phyloP scores from a whole-genome alignment of 208 protist species.

The Leishmania gerbilli region DNA sequence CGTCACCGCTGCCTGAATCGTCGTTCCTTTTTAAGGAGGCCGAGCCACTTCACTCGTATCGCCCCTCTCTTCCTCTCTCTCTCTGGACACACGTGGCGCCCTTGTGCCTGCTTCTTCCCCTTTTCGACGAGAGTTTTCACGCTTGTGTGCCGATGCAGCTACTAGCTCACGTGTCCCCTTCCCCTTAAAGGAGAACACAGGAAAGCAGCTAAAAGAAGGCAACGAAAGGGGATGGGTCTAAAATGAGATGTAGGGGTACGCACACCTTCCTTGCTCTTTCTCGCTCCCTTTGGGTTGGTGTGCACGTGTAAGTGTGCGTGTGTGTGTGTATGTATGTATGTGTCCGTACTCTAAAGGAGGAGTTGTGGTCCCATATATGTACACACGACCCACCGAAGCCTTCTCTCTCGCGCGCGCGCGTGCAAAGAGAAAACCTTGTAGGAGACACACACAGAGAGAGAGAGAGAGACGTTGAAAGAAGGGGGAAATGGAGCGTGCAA shows the following conservation, averaged over 20 bases:
- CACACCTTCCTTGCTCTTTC: neutral
- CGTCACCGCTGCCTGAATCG: neutral
- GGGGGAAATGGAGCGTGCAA: neutral
- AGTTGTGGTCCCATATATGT: too few species aligned
- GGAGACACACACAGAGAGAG: neutral
- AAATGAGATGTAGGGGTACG: neutral
- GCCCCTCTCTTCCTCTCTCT: neutral
- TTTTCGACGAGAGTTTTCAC: neutral
- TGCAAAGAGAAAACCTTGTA: neutral
- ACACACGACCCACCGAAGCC: too few species aligned
- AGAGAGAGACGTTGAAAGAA: neutral
- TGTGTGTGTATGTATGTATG: too few species aligned
- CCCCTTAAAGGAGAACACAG: neutral
- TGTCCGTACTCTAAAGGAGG: too few species aligned
- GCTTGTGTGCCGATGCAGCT: neutral
- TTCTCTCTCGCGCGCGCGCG: neutral
- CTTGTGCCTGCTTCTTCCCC: neutral
- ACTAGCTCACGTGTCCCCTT: neutral
- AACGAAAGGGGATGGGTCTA: neutral
- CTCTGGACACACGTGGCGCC: neutral
- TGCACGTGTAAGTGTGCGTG: neutral
- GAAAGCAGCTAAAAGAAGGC: conserved; percentile 4
- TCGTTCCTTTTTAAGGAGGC: neutral
- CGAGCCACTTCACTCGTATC: neutral
- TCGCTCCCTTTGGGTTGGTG: neutral